Conservation (phyloP, 768 basidiomycete genomes). For the Leccinum aurantiacum region DNA sequence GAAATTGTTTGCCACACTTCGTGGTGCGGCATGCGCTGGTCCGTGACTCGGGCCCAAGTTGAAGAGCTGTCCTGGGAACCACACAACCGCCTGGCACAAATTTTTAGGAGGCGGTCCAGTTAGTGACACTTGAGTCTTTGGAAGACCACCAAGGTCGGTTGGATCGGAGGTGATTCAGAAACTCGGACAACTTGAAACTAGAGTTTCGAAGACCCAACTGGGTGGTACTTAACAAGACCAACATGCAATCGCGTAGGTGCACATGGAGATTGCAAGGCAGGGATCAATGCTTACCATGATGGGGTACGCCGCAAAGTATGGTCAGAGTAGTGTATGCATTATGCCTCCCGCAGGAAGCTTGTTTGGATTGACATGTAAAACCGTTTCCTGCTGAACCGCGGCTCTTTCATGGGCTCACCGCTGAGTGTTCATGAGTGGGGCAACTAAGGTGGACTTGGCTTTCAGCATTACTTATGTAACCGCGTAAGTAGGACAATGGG, state of each 20-base stretch:
- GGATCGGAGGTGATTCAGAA: neutral
- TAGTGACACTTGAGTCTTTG: neutral
- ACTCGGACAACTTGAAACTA: neutral
- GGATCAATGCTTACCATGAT: neutral
- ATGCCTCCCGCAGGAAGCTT: neutral
- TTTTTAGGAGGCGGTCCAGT: neutral
- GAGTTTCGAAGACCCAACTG: neutral
- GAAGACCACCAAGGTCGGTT: neutral
- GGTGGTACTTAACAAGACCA: neutral
- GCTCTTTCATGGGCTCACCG: neutral
- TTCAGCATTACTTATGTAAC: neutral
- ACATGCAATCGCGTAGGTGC: neutral
- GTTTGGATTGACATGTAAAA: neutral
- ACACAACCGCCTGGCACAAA: too few relatives aligned
- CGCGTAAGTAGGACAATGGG: neutral
- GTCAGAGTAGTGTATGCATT: neutral
- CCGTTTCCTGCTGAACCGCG: neutral
- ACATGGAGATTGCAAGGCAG: neutral
- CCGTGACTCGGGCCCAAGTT: too few relatives aligned
- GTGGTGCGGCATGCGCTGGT: neutral
- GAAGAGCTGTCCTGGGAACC: too few relatives aligned
- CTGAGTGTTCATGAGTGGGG: neutral
- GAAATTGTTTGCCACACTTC: neutral
- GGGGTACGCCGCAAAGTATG: neutral
- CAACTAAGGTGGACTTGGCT: neutral